phyloP scores from a whole-genome alignment of 2,329 filamentous ascomycete species.

The Chaetomiaceae sp. region DNA sequence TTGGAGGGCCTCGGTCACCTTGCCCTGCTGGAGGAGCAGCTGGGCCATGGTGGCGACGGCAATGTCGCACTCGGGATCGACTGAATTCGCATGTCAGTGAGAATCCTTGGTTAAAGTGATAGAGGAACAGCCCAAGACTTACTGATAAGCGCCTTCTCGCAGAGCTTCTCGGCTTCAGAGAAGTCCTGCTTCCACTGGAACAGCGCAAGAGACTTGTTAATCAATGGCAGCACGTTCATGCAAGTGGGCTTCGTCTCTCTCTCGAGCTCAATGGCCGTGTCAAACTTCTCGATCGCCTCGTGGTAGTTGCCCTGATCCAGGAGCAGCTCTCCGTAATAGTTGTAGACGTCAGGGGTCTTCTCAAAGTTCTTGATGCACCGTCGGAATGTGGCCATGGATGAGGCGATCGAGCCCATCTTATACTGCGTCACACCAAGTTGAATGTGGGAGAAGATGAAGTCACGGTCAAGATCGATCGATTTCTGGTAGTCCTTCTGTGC shows the following conservation, averaged over 20 bases:
- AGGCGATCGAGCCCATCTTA: constrained; percentile 98
- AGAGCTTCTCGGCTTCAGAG: constrained; percentile 87
- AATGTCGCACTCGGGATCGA: constrained; percentile 98
- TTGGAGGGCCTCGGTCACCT: constrained; percentile 88
- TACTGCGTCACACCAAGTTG: constrained; percentile 99
- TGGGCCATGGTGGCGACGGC: constrained; percentile 98
- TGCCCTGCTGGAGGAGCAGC: constrained; percentile 93
- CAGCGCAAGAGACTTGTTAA: constrained; percentile 95
- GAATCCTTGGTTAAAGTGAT: too few relatives aligned
- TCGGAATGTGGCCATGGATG: constrained; percentile 97
- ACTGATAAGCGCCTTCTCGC: constrained; percentile 97
- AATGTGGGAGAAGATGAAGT: constrained; percentile 99
- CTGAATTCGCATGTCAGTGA: constrained; percentile 45
- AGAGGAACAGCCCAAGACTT: too few relatives aligned
- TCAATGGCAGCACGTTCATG: constrained; percentile 95
- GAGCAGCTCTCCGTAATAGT: constrained; percentile 97
- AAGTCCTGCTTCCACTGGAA: constrained; percentile 99
- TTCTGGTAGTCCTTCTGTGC: constrained; percentile 99
- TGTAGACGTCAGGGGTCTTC: constrained; percentile 95
- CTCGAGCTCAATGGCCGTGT: constrained; percentile 98
- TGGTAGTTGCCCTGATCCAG: constrained; percentile 94
- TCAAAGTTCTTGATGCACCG: constrained; percentile 98
- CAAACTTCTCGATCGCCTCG: constrained; percentile 96
- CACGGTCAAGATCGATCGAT: constrained; percentile 91
- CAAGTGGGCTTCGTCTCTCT: constrained; percentile 87